Evolutionary conservation across 345 rosid species (phyloP).

Genomic region (Xanthoceras sorbifolium): DNA sequence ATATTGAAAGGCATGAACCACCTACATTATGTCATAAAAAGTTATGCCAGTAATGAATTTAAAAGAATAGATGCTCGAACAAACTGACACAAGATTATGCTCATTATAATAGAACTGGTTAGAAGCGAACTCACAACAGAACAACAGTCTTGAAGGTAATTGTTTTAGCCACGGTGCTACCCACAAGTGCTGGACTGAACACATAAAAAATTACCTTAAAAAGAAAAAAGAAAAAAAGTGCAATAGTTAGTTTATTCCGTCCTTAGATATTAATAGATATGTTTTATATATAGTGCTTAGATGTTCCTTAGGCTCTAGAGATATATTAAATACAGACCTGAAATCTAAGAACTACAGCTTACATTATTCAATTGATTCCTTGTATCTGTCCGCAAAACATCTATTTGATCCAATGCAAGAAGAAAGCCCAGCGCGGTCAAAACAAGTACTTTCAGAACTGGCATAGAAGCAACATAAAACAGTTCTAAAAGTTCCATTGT

Average conservation of each 20-base stretch:
- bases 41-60: too few relatives aligned
- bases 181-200: constrained; percentile 41
- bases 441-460: constrained; percentile 43
- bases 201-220: constrained; percentile 40
- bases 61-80: too few relatives aligned
- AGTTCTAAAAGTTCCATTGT: constrained; percentile 33
- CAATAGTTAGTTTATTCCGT: background rate
- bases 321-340: background rate
- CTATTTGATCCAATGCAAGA: constrained; percentile 33
- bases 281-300: too few relatives aligned
- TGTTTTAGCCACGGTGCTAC: constrained; percentile 37
- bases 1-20: constrained; percentile 63
- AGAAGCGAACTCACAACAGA: constrained; percentile 28
- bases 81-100: too few relatives aligned
- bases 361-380: constrained; percentile 40
- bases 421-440: constrained; percentile 41
- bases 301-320: background rate
- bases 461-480: constrained; percentile 34
- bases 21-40: constrained; percentile 23
- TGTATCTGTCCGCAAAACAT: constrained; percentile 31
- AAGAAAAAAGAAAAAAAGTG: background rate
- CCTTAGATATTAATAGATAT: background rate
- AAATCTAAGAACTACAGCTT: background rate
- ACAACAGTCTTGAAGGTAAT: constrained; percentile 37
- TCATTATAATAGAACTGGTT: too few relatives aligned